These are phyloP conservation scores for Torulaspora maleeae DNA, from an alignment of 805 yeast species.

Conservation along the genomic window DNA sequence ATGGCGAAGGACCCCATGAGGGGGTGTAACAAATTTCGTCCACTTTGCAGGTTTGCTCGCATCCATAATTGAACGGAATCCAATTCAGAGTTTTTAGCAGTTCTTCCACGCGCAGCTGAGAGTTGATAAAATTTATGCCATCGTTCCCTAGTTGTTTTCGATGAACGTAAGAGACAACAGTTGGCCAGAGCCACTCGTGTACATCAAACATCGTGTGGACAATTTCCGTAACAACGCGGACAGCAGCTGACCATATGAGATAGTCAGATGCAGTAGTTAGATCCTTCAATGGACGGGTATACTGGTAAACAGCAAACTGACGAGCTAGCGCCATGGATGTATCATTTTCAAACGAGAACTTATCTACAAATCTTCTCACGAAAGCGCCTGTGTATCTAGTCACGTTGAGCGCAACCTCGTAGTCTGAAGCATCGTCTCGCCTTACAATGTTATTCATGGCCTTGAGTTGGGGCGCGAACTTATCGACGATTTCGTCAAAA, in stretches of 20 bases:
- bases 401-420: slow-evolving; percentile 32
- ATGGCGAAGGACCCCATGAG: slow-evolving; percentile 57
- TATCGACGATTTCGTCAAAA: slow-evolving; percentile 45
- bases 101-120: neutral
- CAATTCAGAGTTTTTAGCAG: neutral
- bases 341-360: neutral
- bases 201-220: slow-evolving; percentile 37
- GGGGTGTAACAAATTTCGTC: slow-evolving; percentile 55
- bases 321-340: slow-evolving; percentile 7
- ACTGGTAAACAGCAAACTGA: slow-evolving; percentile 42
- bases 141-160: no score
- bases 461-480: slow-evolving; percentile 49
- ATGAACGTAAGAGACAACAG: slow-evolving; percentile 18
- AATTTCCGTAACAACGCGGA: slow-evolving; percentile 39
- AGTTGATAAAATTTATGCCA: neutral
- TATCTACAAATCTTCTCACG: slow-evolving; percentile 42
- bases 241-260: slow-evolving; percentile 47
- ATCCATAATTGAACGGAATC: neutral
- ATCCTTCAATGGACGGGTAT: slow-evolving; percentile 41
- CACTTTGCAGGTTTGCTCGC: slow-evolving; percentile 30
- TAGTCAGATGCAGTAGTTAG: slow-evolving; percentile 41
- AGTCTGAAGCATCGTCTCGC: slow-evolving; percentile 11
- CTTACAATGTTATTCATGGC: slow-evolving; percentile 40
- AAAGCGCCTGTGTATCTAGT: slow-evolving; percentile 42
- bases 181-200: slow-evolving; percentile 30